These are phyloP conservation scores for Albugo laibachii DNA, from an alignment of 352 stramenopile species.

Conservation along the genomic window DNA sequence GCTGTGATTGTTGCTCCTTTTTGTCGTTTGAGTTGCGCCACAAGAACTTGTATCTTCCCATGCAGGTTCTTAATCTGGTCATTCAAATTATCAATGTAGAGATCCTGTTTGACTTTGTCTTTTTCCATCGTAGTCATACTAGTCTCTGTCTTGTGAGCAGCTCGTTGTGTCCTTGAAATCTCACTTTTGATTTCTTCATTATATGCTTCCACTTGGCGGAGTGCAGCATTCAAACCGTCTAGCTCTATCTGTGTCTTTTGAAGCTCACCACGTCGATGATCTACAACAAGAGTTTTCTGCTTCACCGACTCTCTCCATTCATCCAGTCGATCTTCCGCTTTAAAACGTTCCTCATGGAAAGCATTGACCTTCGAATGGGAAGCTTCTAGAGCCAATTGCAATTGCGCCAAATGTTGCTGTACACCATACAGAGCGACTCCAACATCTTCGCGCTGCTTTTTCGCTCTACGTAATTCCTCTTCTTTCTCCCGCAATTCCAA, in stretches of 20 bases:
- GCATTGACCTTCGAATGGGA: slow-evolving; percentile 49
- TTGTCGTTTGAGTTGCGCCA: slow-evolving; percentile 70
- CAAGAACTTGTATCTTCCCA: slow-evolving; percentile 65
- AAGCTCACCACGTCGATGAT: slow-evolving; percentile 37
- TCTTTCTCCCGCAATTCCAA: slow-evolving; percentile 63
- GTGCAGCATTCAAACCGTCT: slow-evolving; percentile 63
- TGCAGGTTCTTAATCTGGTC: slow-evolving; percentile 78
- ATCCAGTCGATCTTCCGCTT: slow-evolving; percentile 48
- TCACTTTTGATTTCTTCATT: slow-evolving; percentile 91
- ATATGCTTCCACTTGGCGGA: slow-evolving; percentile 83
- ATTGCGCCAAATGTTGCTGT: slow-evolving; percentile 86
- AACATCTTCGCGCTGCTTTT: slow-evolving; percentile 65
- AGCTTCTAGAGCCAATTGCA: slow-evolving; percentile 81
- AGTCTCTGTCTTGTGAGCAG: slow-evolving; percentile 87
- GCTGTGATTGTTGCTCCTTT: slow-evolving; percentile 70
- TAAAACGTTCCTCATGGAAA: slow-evolving; percentile 42
- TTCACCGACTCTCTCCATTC: slow-evolving; percentile 37
- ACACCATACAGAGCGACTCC: slow-evolving; percentile 87
- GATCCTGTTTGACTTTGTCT: slow-evolving; percentile 84
- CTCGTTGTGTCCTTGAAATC: slow-evolving; percentile 80
- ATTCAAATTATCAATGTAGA: slow-evolving; percentile 87
- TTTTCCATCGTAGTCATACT: slow-evolving; percentile 86
- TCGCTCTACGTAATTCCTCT: slow-evolving; percentile 43
- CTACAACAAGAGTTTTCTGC: slow-evolving; percentile 40
- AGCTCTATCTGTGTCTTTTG: slow-evolving; percentile 77